Base-by-base conservation (phyloP, 1,284 basidiomycete genomes). In the Apiotrichum sp. region DNA sequence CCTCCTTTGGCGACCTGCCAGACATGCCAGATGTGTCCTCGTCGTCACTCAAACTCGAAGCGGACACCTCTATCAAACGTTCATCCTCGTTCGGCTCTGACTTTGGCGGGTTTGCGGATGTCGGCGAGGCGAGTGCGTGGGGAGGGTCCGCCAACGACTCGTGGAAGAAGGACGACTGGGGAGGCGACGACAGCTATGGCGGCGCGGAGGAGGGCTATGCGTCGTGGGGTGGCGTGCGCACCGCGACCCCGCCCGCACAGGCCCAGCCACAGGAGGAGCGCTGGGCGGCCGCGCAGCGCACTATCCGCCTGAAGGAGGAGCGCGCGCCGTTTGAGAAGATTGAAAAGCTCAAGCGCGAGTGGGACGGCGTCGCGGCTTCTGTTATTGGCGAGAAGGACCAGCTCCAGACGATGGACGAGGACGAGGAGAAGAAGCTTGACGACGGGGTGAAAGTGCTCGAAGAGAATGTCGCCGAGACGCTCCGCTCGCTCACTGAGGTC, bases 271-370 rank as follows among this genome's bases (percentile, higher is more conserved):
- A 61, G 42, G 68, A 74, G 33, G 45, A 63, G 32, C 69, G 71
- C 50, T 75, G 73, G 73, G 71, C 71, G 52, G 60, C 59, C 14
- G 73, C 68, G 1, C 73, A 72, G 58, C 48, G 66, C 47, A 58
- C 59, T 29, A 66, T 73, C 9, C 51, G 58, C 32, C 33, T 69
- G 5, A 58, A 62, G 31, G 63, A 72, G 44, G 61, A 68, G 40
- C 56, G 69, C 55, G 69, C 65, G 65, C 75, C 75, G 7, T 56
- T 58, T 10, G 73, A 72, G 16, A 65, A 66, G 53, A 56, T 75
- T 6, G 61, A 66, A 22, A 47, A 47, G 16, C 55, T 77, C 32
- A 62, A 63, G 47, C 61, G 62, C 14, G 65, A 59, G 10, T 77
- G 75, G 75, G 68, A 64, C 39, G 67, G 68, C 41, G 60, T 73